Evolutionary conservation across 1,139 yeast species (phyloP).

Genomic region (Candida mesenterica): DNA sequence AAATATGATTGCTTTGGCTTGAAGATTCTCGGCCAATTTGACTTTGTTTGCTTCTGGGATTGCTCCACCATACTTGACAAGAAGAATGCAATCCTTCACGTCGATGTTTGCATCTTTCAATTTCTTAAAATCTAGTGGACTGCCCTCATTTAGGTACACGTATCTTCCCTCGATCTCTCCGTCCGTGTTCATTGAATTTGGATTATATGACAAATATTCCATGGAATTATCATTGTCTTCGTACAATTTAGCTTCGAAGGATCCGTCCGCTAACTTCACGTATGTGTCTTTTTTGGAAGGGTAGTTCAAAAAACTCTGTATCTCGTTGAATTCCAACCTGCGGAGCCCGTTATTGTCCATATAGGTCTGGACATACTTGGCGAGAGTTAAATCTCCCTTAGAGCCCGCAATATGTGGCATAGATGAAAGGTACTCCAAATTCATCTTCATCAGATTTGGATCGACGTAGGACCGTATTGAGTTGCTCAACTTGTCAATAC

Average conservation of each 20-base stretch:
- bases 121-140: slow-evolving; percentile 51
- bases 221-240: slow-evolving; percentile 36
- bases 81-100: slow-evolving; percentile 46
- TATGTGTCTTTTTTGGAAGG: slow-evolving; percentile 31
- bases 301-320: slow-evolving; percentile 60
- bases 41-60: slow-evolving; percentile 41
- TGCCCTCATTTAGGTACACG: slow-evolving; percentile 61
- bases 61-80: slow-evolving; percentile 60
- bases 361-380: slow-evolving; percentile 59
- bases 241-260: slow-evolving; percentile 37
- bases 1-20: slow-evolving; percentile 38
- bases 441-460: slow-evolving; percentile 59
- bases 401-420: slow-evolving; percentile 91
- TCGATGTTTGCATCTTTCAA: slow-evolving; percentile 38
- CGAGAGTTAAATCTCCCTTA: slow-evolving; percentile 72
- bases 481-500: slow-evolving; percentile 48
- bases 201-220: slow-evolving; percentile 58
- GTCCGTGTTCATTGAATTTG: slow-evolving; percentile 52
- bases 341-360: slow-evolving; percentile 58
- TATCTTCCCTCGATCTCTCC: slow-evolving; percentile 55
- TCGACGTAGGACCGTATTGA: slow-evolving; percentile 54
- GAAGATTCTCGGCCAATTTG: slow-evolving; percentile 27
- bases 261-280: slow-evolving; percentile 34
- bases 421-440: slow-evolving; percentile 72
- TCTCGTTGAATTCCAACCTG: slow-evolving; percentile 48